Evolutionary conservation across 371 early-diverging fungal species (phyloP).

Genomic region (Mucor ambiguus): DNA sequence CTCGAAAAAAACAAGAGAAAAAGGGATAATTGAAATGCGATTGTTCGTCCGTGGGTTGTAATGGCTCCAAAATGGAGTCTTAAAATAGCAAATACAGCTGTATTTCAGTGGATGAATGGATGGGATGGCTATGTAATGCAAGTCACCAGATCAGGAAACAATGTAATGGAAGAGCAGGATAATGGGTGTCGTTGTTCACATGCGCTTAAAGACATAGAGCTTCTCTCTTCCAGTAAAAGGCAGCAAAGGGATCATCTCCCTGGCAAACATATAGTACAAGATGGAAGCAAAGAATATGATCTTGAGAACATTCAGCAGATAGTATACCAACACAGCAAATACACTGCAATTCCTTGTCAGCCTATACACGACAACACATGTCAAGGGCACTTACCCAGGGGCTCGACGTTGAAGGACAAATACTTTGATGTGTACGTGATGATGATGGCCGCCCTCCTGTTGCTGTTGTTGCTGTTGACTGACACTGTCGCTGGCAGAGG

Average conservation of each 20-base stretch:
- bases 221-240: not conserved
- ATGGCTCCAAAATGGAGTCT: conserved; percentile 2
- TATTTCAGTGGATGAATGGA: not conserved
- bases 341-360: not conserved
- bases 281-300: not conserved
- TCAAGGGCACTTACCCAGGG: not conserved
- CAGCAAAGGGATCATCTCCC: not conserved
- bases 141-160: conserved; percentile 2
- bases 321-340: not conserved
- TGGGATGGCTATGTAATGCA: not conserved
- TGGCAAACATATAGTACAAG: not conserved
- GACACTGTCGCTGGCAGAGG: not conserved
- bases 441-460: not conserved
- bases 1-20: not conserved
- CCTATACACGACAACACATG: not conserved
- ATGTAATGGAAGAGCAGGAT: not conserved
- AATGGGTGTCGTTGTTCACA: not conserved
- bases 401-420: not conserved
- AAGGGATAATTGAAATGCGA: not conserved
- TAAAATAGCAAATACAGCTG: not conserved
- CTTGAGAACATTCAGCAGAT: not conserved
- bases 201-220: not conserved
- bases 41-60: not conserved
- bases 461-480: not conserved
- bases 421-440: not conserved